Conservation (phyloP, 768 basidiomycete genomes). For the Pleurotus cornucopiae region DNA sequence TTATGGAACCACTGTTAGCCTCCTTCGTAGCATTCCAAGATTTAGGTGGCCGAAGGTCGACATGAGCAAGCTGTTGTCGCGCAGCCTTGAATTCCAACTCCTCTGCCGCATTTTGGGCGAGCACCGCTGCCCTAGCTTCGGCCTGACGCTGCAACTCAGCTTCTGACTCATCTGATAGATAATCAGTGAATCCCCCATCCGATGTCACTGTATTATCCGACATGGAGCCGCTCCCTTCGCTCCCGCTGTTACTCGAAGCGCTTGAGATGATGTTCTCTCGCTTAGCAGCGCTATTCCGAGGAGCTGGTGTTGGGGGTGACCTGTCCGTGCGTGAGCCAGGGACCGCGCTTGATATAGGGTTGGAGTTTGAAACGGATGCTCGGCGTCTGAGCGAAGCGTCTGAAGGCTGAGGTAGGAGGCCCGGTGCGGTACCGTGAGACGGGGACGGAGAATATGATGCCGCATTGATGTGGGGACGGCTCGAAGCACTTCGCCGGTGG, state of each 20-base stretch:
- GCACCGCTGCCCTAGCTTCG: constrained; percentile 69
- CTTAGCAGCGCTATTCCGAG: constrained; percentile 18
- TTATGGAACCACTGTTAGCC: constrained; percentile 22
- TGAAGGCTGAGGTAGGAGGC: constrained; percentile 20
- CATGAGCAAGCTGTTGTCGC: constrained; percentile 68
- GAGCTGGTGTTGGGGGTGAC: constrained; percentile 19
- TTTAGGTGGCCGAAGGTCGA: constrained; percentile 74
- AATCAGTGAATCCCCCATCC: constrained; percentile 86
- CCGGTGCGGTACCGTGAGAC: constrained; percentile 30
- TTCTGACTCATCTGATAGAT: constrained; percentile 90
- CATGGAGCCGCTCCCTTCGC: constrained; percentile 58
- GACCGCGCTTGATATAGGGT: constrained; percentile 14
- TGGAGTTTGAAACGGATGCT: constrained; percentile 22
- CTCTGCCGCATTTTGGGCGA: constrained; percentile 78
- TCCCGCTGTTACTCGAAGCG: constrained; percentile 59
- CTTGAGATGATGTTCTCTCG: constrained; percentile 34
- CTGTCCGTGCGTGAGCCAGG: constrained; percentile 15
- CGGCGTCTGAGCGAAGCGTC: constrained; percentile 22
- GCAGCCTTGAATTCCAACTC: constrained; percentile 81
- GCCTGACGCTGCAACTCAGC: constrained; percentile 84
- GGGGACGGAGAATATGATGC: constrained; percentile 35
- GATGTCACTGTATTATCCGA: constrained; percentile 79
- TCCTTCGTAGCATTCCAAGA: constrained; percentile 62
- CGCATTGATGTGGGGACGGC: constrained; percentile 41
- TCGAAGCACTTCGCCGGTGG: constrained; percentile 41